Conservation (phyloP, 2,329 filamentous ascomycete species). For the Epichloe sibirici region DNA sequence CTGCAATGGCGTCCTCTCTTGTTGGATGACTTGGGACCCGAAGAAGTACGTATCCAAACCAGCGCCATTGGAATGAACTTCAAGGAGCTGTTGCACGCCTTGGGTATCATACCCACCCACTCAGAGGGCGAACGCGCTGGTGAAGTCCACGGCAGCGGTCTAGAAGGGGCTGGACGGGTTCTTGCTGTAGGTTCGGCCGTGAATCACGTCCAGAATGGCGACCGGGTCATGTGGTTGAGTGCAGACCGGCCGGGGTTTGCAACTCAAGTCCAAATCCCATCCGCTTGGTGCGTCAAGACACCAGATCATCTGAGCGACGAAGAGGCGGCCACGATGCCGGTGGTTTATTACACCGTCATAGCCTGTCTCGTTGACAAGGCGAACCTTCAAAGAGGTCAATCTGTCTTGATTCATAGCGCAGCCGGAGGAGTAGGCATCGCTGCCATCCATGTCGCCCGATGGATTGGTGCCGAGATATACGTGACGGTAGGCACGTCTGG, state of each 20-base stretch:
- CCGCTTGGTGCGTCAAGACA: background rate
- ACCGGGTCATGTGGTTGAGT: background rate
- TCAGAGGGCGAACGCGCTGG: too few relatives aligned
- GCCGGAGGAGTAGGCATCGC: too few relatives aligned
- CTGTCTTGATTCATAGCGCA: too few relatives aligned
- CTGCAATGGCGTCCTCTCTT: too few relatives aligned
- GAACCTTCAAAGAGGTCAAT: too few relatives aligned
- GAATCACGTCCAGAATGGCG: background rate
- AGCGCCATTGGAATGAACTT: background rate
- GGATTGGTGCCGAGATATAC: background rate
- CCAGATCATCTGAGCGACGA: background rate
- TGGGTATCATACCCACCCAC: background rate
- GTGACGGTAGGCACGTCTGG: background rate
- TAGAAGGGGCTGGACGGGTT: background rate
- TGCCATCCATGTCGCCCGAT: too few relatives aligned
- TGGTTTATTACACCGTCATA: background rate
- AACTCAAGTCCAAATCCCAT: background rate
- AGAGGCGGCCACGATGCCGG: background rate
- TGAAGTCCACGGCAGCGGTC: background rate
- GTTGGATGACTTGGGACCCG: too few relatives aligned
- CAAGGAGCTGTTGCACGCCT: background rate
- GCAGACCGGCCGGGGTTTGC: too few relatives aligned
- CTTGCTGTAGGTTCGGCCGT: background rate
- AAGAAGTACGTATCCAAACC: too few relatives aligned
- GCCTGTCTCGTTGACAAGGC: too few relatives aligned